These are phyloP conservation scores for Cichorium intybus DNA, from an alignment of 140 eudicot species.

Conservation along the genomic window DNA sequence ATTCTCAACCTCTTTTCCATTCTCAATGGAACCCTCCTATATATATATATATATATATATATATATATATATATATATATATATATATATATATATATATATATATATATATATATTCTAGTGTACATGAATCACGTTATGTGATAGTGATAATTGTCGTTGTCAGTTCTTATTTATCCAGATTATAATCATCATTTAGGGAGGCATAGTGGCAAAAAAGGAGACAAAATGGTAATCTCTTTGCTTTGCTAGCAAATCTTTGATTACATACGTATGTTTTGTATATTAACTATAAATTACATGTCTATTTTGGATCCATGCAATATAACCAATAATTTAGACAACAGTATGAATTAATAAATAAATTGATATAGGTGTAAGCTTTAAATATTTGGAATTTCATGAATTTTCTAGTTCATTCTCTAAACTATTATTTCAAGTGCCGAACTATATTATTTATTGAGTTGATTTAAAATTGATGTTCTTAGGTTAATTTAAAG, in stretches of 20 bases:
- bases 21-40: no score
- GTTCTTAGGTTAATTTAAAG: no score
- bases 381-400: background rate
- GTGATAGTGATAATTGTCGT: conserved; percentile 2
- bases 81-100: no score
- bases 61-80: no score
- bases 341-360: background rate
- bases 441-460: no score
- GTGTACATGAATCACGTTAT: background rate
- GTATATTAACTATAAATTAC: no score
- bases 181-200: background rate
- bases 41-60: no score
- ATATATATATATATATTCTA: no score
- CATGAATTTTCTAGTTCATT: background rate
- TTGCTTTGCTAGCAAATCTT: conserved; percentile 18
- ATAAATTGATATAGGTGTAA: background rate
- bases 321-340: background rate
- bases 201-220: background rate
- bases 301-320: background rate
- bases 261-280: background rate
- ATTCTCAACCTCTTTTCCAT: no score
- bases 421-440: background rate
- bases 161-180: background rate
- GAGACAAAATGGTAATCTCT: conserved; percentile 12
- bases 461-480: no score